Percentiles rank a stretch among this genome's conserved stretches.
Evolutionary conservation across 306 rosid species (phyloP).

Genomic region (Morella rubra): DNA sequence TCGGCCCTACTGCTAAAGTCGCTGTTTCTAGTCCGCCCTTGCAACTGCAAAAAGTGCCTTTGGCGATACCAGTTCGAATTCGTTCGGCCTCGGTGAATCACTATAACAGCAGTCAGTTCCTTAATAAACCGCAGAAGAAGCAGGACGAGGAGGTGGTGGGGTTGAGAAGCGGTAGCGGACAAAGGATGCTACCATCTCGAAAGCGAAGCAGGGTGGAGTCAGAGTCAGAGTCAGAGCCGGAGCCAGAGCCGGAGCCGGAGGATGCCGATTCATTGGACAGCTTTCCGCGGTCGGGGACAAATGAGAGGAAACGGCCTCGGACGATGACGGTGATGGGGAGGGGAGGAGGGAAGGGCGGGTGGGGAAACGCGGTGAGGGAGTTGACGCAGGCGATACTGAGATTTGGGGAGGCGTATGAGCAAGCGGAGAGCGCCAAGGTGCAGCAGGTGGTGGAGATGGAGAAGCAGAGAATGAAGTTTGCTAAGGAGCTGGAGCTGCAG

Average conservation of each 20-base stretch:
- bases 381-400: slow-evolving; percentile 78
- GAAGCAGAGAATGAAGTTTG: slow-evolving; percentile 94
- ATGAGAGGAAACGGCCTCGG: slow-evolving; percentile 51
- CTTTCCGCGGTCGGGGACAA: slow-evolving; percentile 43
- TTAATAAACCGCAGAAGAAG: slow-evolving; percentile 31
- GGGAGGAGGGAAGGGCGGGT: slow-evolving; percentile 33
- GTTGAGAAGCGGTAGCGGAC: slow-evolving; percentile 18
- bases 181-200: slow-evolving; percentile 44
- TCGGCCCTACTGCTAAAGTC: slow-evolving; percentile 68
- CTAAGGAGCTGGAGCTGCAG: slow-evolving; percentile 89
- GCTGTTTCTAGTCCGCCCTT: slow-evolving; percentile 29
- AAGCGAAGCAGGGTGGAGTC: slow-evolving; percentile 39
- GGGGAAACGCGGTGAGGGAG: slow-evolving; percentile 80
- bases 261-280: slow-evolving; percentile 53
- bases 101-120: slow-evolving; percentile 25
- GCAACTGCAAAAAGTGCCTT: slow-evolving; percentile 45
- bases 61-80: slow-evolving; percentile 70
- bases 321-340: slow-evolving; percentile 16
- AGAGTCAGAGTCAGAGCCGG: slow-evolving; percentile 34
- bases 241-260: slow-evolving; percentile 57
- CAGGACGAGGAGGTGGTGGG: slow-evolving; percentile 3
- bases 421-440: slow-evolving; percentile 81
- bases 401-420: slow-evolving; percentile 92
- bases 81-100: slow-evolving; percentile 39
- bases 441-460: slow-evolving; percentile 96